Evolutionary conservation across 805 yeast species (phyloP).

Genomic region (Schwanniomyces pseudopolymorphus): DNA sequence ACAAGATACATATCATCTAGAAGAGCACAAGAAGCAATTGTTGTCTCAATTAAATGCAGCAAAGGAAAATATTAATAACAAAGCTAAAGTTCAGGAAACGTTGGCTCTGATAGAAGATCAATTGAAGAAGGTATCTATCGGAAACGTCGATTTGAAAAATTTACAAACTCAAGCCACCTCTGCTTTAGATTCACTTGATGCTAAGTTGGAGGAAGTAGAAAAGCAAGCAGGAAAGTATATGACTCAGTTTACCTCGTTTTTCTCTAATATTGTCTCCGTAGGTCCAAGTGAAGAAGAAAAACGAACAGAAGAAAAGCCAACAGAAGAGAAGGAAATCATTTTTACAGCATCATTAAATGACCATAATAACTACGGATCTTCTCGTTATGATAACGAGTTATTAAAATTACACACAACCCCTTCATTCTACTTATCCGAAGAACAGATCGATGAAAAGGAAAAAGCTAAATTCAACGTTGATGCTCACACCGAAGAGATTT

Average conservation of each 20-base stretch:
- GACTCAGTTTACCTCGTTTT: slow-evolving; percentile 55
- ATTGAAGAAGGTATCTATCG: slow-evolving; percentile 21
- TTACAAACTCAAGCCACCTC: slow-evolving; percentile 47
- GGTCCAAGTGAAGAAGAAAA: slow-evolving; percentile 14
- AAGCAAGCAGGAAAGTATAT: slow-evolving; percentile 63
- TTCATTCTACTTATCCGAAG: slow-evolving; percentile 15
- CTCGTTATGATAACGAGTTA: slow-evolving; percentile 40
- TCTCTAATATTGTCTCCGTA: slow-evolving; percentile 38
- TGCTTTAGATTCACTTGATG: slow-evolving; percentile 68
- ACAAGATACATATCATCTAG: slow-evolving; percentile 28
- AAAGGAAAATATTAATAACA: slow-evolving; percentile 21
- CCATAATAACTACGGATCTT: slow-evolving; percentile 31
- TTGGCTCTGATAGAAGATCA: slow-evolving; percentile 27
- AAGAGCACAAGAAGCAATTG: slow-evolving; percentile 27
- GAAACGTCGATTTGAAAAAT: slow-evolving; percentile 20
- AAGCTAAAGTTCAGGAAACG: slow-evolving; percentile 19
- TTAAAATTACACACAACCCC: slow-evolving; percentile 38
- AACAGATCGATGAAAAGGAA: slow-evolving; percentile 14
- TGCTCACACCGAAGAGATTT: slow-evolving; percentile 49
- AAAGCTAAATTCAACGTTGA: slow-evolving; percentile 41
- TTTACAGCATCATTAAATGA: slow-evolving; percentile 17
- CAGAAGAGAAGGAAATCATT: slow-evolving; percentile 16
- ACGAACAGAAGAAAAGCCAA: slow-evolving; percentile 6
- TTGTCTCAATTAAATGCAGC: slow-evolving; percentile 28
- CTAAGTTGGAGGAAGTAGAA: slow-evolving; percentile 70